A percentile compares a stretch with the other conserved stretches of the same genome.
These are phyloP conservation scores for Colletotrichum tropicale DNA, from an alignment of 2,329 filamentous ascomycete genomes.

Conservation along the genomic window DNA sequence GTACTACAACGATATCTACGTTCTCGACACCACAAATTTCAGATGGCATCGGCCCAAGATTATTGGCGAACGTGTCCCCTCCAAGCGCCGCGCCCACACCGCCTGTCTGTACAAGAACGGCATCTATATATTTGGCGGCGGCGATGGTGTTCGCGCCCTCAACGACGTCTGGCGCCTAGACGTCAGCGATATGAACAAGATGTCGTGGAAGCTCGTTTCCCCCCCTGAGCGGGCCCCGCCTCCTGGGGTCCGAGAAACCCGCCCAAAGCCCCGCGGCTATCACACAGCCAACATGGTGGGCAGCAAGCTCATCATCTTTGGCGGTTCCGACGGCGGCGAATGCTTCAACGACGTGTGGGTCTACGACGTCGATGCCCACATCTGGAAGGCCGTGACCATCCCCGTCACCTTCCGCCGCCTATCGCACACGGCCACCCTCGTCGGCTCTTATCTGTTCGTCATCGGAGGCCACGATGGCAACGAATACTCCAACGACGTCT, in stretches of 20 bases:
- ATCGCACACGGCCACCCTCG: conserved; percentile 71
- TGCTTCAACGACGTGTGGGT: conserved; percentile 78
- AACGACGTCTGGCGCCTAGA: conserved; percentile 78
- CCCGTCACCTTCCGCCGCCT: conserved; percentile 67
- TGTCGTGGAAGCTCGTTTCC: conserved; percentile 72
- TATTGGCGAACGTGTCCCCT: conserved; percentile 61
- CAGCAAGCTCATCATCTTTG: conserved; percentile 74
- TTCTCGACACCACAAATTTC: conserved; percentile 73
- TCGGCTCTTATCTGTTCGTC: conserved; percentile 73
- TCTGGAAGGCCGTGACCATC: conserved; percentile 65
- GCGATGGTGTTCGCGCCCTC: conserved; percentile 71
- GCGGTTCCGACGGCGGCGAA: conserved; percentile 72
- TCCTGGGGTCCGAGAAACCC: conserved; percentile 35
- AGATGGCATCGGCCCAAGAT: conserved; percentile 69
- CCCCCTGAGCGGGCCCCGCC: conserved; percentile 39
- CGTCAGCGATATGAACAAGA: conserved; percentile 68
- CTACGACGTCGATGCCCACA: conserved; percentile 67
- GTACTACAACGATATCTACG: conserved; percentile 76
- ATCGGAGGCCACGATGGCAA: conserved; percentile 73
- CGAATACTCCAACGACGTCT: conserved; percentile 72
- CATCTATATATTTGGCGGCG: conserved; percentile 75
- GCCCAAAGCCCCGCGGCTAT: conserved; percentile 70
- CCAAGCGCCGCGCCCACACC: conserved; percentile 69
- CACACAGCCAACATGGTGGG: conserved; percentile 78
- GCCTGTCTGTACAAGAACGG: conserved; percentile 75